Evolutionary conservation across 495 filamentous ascomycete genomes (phyloP), one percentile per base, ranked within the genome.

Genomic region (Penicillium paradoxum): DNA sequence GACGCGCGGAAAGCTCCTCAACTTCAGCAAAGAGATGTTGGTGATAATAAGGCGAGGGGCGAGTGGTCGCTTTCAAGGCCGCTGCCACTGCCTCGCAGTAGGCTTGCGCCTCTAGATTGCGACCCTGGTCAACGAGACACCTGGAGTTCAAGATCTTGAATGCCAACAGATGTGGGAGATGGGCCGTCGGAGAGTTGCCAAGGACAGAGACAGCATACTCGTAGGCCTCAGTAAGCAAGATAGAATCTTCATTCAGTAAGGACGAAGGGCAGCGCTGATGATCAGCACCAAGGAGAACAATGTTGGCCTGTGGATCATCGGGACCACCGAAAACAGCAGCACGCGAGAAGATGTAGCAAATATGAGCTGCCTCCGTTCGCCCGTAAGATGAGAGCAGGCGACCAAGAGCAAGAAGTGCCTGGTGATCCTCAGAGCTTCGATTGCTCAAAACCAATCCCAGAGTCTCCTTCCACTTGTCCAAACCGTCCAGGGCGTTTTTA

Each of bases 381-480:
- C 89, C 89, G 72, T 97, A 99, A 27, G 84, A 82, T 18, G 84
- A 80, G n/a, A 99, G 76, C 21, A 99, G 71, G 57, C 81, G 87
- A 3, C 92, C 95, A 36, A 99, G 78, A 2, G 90, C 83, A 48
- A 85, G 72, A 22, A 99, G 78, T 2, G 88, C 87, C 49, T 81
- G 79, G 22, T 76, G 79, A 66, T 97, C 95, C 19, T 87, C 85
- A 6, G 80, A 69, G 44, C 85, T 95, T 45, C 95, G 82, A 69
- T 97, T 97, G 73, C 83, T 90, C 22, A 97, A 69, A 30, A 97
- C 82, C 53, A 97, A 68, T 1, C 85, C 84, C 15, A 97, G 71
- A 2, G 92, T 96, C 67, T 99, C 93, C 45, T 82, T 83, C 95
- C 95, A 99, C 62, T 87, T 88, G 57, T 96, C 87, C 21, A 99